Conservation (phyloP, 1,284 basidiomycete species). For the Pseudozyma thailandica region DNA sequence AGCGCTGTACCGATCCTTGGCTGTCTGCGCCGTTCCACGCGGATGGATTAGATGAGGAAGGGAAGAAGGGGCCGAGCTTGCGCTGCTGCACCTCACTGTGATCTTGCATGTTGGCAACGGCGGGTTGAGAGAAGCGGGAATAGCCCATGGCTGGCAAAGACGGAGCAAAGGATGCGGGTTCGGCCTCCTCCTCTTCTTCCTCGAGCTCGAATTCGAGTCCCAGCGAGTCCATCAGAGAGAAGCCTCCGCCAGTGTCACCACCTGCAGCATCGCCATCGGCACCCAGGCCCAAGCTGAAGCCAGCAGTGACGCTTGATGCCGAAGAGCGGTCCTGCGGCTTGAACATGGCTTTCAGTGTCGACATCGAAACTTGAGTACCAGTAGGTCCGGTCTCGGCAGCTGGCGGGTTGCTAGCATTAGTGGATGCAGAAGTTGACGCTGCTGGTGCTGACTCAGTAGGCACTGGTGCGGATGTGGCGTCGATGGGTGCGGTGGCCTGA, state of each 20-base stretch:
- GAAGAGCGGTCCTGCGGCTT: conserved; percentile 48
- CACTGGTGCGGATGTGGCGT: not conserved
- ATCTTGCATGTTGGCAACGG: not conserved
- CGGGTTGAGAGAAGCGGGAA: conserved; percentile 4
- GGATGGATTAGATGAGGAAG: conserved; percentile 8
- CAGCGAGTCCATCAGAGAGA: conserved; percentile 58
- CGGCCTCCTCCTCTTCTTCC: conserved; percentile 19
- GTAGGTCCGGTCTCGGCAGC: not conserved
- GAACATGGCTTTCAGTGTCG: conserved; percentile 63
- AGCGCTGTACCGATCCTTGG: conserved; percentile 29
- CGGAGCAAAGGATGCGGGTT: conserved; percentile 3
- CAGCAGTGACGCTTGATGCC: conserved; percentile 8
- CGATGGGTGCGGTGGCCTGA: not conserved
- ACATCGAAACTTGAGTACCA: conserved; percentile 37
- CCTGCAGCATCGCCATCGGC: conserved; percentile 3
- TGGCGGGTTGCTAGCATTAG: not conserved
- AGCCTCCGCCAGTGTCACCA: conserved; percentile 25
- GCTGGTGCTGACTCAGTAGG: not conserved
- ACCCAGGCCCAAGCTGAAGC: conserved; percentile 25
- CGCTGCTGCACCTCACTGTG: conserved; percentile 6
- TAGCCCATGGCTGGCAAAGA: not conserved
- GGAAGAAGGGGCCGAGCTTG: conserved; percentile 16
- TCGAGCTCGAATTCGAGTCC: conserved; percentile 55
- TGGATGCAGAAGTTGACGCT: not conserved
- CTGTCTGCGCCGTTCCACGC: conserved; percentile 18